phyloP scores from a whole-genome alignment of 2,329 filamentous ascomycete species.

The Arthrobotrys pseudoclavata region DNA sequence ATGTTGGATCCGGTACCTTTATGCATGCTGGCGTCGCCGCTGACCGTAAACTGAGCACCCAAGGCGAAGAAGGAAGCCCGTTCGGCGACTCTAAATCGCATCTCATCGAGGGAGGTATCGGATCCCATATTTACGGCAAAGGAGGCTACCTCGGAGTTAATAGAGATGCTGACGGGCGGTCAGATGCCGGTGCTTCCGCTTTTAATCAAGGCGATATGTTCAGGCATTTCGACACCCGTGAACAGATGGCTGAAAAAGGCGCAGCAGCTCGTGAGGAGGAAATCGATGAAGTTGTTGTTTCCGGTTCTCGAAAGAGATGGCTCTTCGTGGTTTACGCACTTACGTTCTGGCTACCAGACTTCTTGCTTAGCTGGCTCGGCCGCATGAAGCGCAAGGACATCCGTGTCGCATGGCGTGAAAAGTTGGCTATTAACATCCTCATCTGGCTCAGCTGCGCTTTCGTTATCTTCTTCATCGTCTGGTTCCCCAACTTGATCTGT shows the following conservation, averaged over 20 bases:
- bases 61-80: constrained; percentile 72
- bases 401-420: constrained; percentile 93
- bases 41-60: constrained; percentile 69
- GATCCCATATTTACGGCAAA: constrained; percentile 73
- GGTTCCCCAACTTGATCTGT: constrained; percentile 89
- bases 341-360: constrained; percentile 90
- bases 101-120: constrained; percentile 69
- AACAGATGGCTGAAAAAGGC: constrained; percentile 94
- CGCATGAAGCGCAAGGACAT: constrained; percentile 93
- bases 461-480: constrained; percentile 88
- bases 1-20: constrained; percentile 74
- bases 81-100: constrained; percentile 71
- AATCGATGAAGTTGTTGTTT: constrained; percentile 85
- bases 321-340: constrained; percentile 84
- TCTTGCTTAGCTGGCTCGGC: constrained; percentile 80
- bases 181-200: constrained; percentile 91
- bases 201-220: constrained; percentile 97
- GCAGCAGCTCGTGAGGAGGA: constrained; percentile 91
- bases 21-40: constrained; percentile 66
- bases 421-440: constrained; percentile 96
- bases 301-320: constrained; percentile 88
- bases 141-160: constrained; percentile 84
- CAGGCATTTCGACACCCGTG: constrained; percentile 91
- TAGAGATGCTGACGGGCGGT: constrained; percentile 81
- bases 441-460: constrained; percentile 89